Base-by-base conservation (phyloP, 148 eudicot genomes). In the Rheum nobile region DNA sequence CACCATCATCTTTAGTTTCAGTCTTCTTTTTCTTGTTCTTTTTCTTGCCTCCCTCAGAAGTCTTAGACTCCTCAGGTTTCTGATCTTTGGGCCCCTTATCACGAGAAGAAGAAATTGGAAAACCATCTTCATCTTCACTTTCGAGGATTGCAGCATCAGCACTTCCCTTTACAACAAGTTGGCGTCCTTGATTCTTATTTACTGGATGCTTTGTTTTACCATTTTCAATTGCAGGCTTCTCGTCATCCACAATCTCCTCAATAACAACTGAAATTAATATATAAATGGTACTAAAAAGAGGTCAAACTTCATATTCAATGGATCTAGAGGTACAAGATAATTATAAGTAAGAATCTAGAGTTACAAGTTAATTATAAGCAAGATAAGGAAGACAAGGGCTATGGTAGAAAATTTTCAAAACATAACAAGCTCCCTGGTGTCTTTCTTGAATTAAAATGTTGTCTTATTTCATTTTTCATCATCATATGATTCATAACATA, bases 41-140 rank as follows among this genome's bases (percentile, higher is more conserved):
- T 52, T 82, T 83, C 80, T 82, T 82, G 42, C 63, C 73, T 77
- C 77, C 78, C 55, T 82, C 86, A 19, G 63, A 79, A 47, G 12
- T 74, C 52, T 71, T 79, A 11, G 67, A 75, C 77, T 71, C 76
- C 65, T 82, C 75, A 26, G 54, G 38, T 19, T 77, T 83, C 22
- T 26, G 44, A 73, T 47, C 72, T 71, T 71, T 76, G 75, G 78
- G 12, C 75, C 82, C 79, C 17, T 71, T 84, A 69, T 75, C 80
- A 73, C 22, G 75, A 38, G 82, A 70, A 9, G 86, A 59, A 57
- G 88, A 78, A 74, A 84, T 71, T 29, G 99, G 97, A 82, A 95
- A 91, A 32, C 98, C 98, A 83, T 91, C 98, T 83, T 94, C 98
- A 83, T 94, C 98, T 86, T 94, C 98, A 85, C 93, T 89, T 67